Evolutionary conservation across 371 early-diverging fungal genomes (phyloP).

Genomic region (Rhizopus stolonifer): DNA sequence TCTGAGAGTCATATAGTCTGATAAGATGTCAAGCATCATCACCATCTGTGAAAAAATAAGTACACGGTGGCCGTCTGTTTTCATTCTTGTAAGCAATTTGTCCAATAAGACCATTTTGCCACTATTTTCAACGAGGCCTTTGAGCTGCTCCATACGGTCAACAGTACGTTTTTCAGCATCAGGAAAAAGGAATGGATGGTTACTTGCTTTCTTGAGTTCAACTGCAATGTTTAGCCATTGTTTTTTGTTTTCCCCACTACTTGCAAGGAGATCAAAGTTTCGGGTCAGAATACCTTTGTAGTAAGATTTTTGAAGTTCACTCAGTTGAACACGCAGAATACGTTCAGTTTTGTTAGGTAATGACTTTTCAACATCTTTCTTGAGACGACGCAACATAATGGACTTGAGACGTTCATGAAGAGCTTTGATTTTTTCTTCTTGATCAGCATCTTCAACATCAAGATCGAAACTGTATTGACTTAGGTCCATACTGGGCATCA

Average conservation of each 20-base stretch:
- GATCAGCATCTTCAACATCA: constrained; percentile 62
- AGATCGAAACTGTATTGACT: constrained; percentile 58
- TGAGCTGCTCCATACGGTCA: constrained; percentile 70
- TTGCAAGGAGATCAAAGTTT: constrained; percentile 89
- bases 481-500: constrained; percentile 83
- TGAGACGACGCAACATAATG: constrained; percentile 92
- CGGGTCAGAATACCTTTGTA: constrained; percentile 93
- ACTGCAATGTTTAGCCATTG: constrained; percentile 94
- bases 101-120: constrained; percentile 97
- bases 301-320: constrained; percentile 85
- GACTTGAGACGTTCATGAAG: constrained; percentile 83
- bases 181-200: constrained; percentile 97
- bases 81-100: constrained; percentile 84
- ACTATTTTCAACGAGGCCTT: constrained; percentile 82
- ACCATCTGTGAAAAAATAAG: constrained; percentile 97
- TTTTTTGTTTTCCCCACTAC: constrained; percentile 81
- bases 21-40: constrained; percentile 90
- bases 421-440: constrained; percentile 82
- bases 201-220: constrained; percentile 98
- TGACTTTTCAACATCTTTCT: constrained; percentile 97
- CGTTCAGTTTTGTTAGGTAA: constrained; percentile 93
- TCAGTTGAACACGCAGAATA: constrained; percentile 91
- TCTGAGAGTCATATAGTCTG: constrained; percentile 85
- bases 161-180: constrained; percentile 77
- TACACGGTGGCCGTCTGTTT: constrained; percentile 88